Evolutionary conservation across 1,284 basidiomycete species (phyloP).

Genomic region (Puccinia triticina): DNA sequence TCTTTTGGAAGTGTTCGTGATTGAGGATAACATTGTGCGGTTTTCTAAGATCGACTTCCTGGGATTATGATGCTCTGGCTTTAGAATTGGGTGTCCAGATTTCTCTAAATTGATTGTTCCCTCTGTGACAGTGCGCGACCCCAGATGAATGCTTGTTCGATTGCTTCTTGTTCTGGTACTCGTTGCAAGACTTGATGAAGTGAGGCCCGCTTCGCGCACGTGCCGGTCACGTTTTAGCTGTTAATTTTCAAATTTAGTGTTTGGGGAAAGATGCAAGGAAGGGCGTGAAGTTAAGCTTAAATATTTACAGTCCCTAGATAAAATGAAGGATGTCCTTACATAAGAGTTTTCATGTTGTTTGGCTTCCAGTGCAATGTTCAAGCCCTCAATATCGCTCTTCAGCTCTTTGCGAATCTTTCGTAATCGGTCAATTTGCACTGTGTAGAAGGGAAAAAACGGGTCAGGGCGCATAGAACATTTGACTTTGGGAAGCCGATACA

Average conservation of each 20-base stretch:
- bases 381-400: slow-evolving; percentile 53
- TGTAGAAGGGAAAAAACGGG: background rate
- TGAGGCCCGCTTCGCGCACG: background rate
- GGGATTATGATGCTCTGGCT: background rate
- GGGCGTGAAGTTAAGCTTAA: background rate
- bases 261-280: background rate
- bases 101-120: background rate
- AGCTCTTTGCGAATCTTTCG: slow-evolving; percentile 44
- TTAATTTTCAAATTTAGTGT: background rate
- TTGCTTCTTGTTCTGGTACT: background rate
- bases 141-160: background rate
- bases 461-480: background rate
- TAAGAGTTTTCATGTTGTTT: slow-evolving; percentile 53
- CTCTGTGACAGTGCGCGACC: background rate
- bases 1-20: background rate
- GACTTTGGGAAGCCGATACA: background rate
- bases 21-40: slow-evolving; percentile 23
- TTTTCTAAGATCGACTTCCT: background rate
- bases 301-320: background rate
- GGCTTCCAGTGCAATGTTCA: slow-evolving; percentile 54
- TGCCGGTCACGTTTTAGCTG: slow-evolving; percentile 17
- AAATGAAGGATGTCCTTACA: slow-evolving; percentile 19
- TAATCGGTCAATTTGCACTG: slow-evolving; percentile 50
- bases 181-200: background rate
- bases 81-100: background rate